Conservation (phyloP, 179 eudicot species). For the Amaranthus tricolor region DNA sequence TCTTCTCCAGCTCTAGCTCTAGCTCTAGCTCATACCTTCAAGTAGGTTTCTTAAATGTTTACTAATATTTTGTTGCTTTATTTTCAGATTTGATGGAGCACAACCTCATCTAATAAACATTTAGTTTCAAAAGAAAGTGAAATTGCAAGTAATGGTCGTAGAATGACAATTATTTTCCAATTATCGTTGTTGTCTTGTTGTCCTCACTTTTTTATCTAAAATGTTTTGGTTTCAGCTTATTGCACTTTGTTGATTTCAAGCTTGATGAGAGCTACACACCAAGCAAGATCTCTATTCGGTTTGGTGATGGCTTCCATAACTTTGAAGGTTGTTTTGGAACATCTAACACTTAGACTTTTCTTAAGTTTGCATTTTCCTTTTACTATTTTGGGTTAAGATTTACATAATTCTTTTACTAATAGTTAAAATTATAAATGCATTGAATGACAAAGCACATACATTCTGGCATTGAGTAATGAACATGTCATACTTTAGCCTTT, state of each 20-base stretch:
- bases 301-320: constrained; percentile 95
- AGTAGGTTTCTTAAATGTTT: background rate
- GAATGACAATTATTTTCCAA: background rate
- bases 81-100: constrained; percentile 79
- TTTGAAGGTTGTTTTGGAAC: constrained; percentile 58
- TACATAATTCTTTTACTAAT: no score
- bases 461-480: no score
- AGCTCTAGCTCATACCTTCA: background rate
- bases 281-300: constrained; percentile 78
- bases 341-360: background rate
- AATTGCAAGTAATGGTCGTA: constrained; percentile 57
- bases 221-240: constrained; percentile 49
- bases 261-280: constrained; percentile 99
- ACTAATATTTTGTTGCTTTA: background rate
- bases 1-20: background rate
- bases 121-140: constrained; percentile 95
- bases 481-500: no score
- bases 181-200: background rate
- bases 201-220: constrained; percentile 12
- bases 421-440: no score
- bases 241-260: constrained; percentile 83
- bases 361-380: no score
- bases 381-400: no score
- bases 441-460: no score
- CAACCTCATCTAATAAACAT: constrained; percentile 93